Percentiles rank a stretch among this genome's conserved stretches.
Conservation (phyloP, 1,139 yeast species). For the Hemisphaericaspora xylofermentans region DNA sequence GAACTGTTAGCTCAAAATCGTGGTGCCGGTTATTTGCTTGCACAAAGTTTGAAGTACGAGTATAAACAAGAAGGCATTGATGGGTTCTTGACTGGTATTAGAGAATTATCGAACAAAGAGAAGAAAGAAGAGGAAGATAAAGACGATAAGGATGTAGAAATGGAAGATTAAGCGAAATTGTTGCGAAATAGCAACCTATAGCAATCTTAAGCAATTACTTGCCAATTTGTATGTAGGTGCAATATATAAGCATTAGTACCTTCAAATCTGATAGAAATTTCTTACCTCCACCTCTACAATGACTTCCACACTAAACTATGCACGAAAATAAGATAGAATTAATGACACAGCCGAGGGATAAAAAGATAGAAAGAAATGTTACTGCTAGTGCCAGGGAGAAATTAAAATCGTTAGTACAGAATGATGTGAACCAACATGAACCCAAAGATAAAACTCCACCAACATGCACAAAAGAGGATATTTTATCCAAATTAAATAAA, state of each 20-base stretch:
- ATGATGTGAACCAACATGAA: not conserved
- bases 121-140: constrained; percentile 7
- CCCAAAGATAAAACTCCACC: not conserved
- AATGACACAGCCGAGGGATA: constrained; percentile 11
- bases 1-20: constrained; percentile 36
- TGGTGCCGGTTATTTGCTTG: constrained; percentile 54
- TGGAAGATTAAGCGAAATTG: constrained; percentile 5
- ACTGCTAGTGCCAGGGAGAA: constrained; percentile 7
- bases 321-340: constrained; percentile 9
- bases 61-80: constrained; percentile 62
- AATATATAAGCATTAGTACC: too few relatives aligned
- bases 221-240: not conserved
- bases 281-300: too few relatives aligned
- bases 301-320: too few relatives aligned
- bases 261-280: too few relatives aligned
- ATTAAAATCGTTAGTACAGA: constrained; percentile 5
- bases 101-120: constrained; percentile 31
- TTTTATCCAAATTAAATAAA: not conserved
- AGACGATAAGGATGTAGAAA: constrained; percentile 10
- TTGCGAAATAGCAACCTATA: constrained; percentile 1
- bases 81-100: constrained; percentile 51
- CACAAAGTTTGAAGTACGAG: constrained; percentile 50
- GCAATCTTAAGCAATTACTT: not conserved
- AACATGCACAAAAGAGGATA: constrained; percentile 1
- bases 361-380: constrained; percentile 1